Base-by-base conservation (phyloP, 83 land plant genomes). In the Thuja plicata region DNA sequence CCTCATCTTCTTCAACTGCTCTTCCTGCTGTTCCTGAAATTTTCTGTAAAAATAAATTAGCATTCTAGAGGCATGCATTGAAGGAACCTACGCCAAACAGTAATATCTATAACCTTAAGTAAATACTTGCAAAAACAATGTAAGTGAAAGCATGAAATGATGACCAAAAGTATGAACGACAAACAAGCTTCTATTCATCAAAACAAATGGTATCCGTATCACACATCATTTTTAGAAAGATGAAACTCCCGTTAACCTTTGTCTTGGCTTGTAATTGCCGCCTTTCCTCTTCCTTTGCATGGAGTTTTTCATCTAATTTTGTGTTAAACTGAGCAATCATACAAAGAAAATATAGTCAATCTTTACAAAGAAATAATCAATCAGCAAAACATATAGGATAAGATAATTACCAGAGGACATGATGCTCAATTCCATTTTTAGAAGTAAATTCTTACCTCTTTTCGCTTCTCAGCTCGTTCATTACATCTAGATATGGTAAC, bases 211-310 rank as follows among this genome's bases (percentile, higher is more conserved):
- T n/a, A 21, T 34, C 80, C 35, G 57, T 54, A 54, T 66, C 27
- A 7, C 73, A 66, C 11, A 66, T 27, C 30, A 66, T 21, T 80
- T 27, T 5, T 0, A 41, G 27, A 80, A 80, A 80, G 84, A 41
- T 80, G 84, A 40, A 40, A 27, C 73, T 27, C 73, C n/a, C 73
- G 2, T 24, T 66, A 79, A 80, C 84, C 84, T 80, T 80, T 80
- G 48, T 40, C 84, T 80, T 80, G 11, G 48, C 84, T 80, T 80
- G 84, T 43, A 80, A 80, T 11, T 80, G 84, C n/a, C 41, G 41
- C 45, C 27, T 80, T 43, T 43, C 80, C 41, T 76, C 84, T 43
- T 80, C 84, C 48, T 80, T 80, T 40, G 48, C 84, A 80, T 80
- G 48, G 84, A 41, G 11, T 35, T 80, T 80, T 80, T 41, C 84